Percentiles rank a stretch among this genome's conserved stretches.
Conservation (phyloP, 2,329 filamentous ascomycete genomes). For the Aspergillus terreus region DNA sequence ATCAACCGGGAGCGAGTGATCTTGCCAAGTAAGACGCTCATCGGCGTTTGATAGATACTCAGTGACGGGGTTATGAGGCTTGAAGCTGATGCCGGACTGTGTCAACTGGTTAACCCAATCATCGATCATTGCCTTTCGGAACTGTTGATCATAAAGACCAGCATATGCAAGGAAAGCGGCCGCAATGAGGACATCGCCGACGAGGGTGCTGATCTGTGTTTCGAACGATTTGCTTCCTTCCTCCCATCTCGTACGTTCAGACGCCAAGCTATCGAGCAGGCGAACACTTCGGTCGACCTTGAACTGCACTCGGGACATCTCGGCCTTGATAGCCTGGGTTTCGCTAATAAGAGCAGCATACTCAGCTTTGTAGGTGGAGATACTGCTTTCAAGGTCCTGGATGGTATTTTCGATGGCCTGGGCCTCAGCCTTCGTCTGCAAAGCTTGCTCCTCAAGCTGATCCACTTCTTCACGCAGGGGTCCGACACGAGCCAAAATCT, state of each 20-base stretch:
- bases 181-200: conserved; percentile 93
- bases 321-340: conserved; percentile 92
- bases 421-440: conserved; percentile 90
- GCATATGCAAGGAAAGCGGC: conserved; percentile 96
- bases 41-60: conserved; percentile 97
- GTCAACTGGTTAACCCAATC: conserved; percentile 94
- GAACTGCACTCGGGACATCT: conserved; percentile 95
- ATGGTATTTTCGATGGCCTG: conserved; percentile 89
- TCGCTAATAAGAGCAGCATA: conserved; percentile 95
- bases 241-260: conserved; percentile 90
- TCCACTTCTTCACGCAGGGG: conserved; percentile 87
- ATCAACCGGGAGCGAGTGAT: conserved; percentile 87
- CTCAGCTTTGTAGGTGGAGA: conserved; percentile 91
- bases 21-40: conserved; percentile 91
- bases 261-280: conserved; percentile 89
- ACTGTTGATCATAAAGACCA: conserved; percentile 95
- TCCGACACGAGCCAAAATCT: conserved; percentile 90
- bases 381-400: conserved; percentile 77
- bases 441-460: conserved; percentile 78
- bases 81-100: conserved; percentile 89
- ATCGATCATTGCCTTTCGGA: conserved; percentile 95
- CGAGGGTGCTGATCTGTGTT: conserved; percentile 92
- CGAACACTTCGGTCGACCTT: conserved; percentile 97
- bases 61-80: conserved; percentile 88
- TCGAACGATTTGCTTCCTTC: conserved; percentile 97